Evolutionary conservation across 768 basidiomycete species (phyloP).

Genomic region (Fomitopsis serialis): DNA sequence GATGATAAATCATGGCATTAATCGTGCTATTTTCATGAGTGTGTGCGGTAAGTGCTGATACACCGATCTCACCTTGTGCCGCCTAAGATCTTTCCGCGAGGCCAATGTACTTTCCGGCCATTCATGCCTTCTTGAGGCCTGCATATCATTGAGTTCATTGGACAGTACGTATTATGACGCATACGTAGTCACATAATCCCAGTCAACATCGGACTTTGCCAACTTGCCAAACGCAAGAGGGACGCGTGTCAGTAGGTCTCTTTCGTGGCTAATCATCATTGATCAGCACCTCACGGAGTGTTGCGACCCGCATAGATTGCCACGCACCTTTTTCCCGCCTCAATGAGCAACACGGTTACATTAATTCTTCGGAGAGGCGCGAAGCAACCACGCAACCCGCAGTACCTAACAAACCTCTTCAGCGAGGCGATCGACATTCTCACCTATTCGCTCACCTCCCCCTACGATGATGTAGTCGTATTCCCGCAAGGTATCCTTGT

Average conservation of each 20-base stretch:
- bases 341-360: no score
- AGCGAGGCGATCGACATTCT: not conserved
- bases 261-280: not conserved
- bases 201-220: conserved; percentile 38
- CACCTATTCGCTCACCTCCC: not conserved
- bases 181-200: conserved; percentile 12
- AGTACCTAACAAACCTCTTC: not conserved
- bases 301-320: no score
- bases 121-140: conserved; percentile 14
- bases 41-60: no score
- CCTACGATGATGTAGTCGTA: not conserved
- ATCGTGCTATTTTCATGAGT: conserved; percentile 8
- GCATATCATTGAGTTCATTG: no score
- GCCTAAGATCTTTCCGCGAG: conserved; percentile 22
- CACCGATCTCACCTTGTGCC: conserved; percentile 21
- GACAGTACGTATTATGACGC: not conserved
- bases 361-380: not conserved
- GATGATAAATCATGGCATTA: conserved; percentile 22
- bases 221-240: no score
- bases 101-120: conserved; percentile 15
- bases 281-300: not conserved
- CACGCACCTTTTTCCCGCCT: no score
- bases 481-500: not conserved
- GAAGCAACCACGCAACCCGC: not conserved
- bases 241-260: not conserved